Evolutionary conservation across 768 basidiomycete genomes (phyloP), one percentile per base, ranked within the genome.

Genomic region (Tylopilus plumbeoviolaceoides): DNA sequence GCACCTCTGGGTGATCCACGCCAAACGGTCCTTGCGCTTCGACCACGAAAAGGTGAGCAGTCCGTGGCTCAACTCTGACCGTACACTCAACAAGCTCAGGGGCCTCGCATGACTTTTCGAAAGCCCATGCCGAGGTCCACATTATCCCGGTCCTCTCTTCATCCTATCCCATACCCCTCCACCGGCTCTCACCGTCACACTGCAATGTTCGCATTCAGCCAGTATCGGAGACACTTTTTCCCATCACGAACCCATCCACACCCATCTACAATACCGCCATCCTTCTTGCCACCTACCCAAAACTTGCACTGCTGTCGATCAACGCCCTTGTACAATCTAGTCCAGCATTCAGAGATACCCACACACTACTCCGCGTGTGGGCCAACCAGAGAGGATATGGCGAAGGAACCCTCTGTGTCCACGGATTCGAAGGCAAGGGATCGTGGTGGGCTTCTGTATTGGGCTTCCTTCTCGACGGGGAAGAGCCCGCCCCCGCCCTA

Each of bases 351-450:
- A 67, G 70, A 2, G 86, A 94, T 47, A 91, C 91, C 1, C 66
- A 92, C 9, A 76, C 87, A 0, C 75, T 98, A 1, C 79, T 98
- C 15, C 81, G 91, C 10, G 79, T 95, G 15, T 99, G 97, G 97
- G 91, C 90, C 1, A 83, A 85, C 46, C 88, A 94, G 60, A 77
- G 94, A 39, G 92, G 92, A 0, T 93, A 86, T 58, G 78, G 82
- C 3, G 76, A 78, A 55, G 82, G 85, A 11, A 67, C 70, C 39
- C 63, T 81, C 55, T 85, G 82, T 59, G 73, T 89, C 4, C 73
- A 78, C 15, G 90, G 90, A 15, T 94, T 86, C 63, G 87, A 83
- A 61, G 78, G 77, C 7, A 73, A 76, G 21, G 89, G 89, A 1
- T 63, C 75, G 5, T 87, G 77, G 79, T 93, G 91, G 91, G 70